These are phyloP conservation scores for Fusarium succisae DNA, from an alignment of 2,329 filamentous ascomycete genomes.

Conservation along the genomic window DNA sequence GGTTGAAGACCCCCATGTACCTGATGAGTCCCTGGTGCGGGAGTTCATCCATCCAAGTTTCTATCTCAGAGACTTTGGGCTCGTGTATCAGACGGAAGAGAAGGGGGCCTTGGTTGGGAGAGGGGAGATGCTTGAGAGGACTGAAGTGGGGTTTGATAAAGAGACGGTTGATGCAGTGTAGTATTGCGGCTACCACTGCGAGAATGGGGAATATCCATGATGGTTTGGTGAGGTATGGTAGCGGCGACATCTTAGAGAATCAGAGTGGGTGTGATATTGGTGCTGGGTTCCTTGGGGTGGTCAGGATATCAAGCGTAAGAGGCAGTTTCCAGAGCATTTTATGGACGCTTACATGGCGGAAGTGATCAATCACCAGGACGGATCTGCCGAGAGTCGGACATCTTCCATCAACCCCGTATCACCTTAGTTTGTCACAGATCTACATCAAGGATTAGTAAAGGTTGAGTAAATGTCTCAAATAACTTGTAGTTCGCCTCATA, in stretches of 20 bases:
- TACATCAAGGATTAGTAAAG: not conserved
- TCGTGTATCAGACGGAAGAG: not conserved
- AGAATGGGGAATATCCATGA: not conserved
- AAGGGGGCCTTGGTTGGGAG: not conserved
- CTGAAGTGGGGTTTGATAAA: not conserved
- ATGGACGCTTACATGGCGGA: not conserved
- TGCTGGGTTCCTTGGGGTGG: not conserved
- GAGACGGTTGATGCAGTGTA: not conserved
- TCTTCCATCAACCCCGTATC: fast-evolving
- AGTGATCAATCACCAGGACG: fast-evolving
- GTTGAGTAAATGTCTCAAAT: not conserved
- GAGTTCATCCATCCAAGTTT: not conserved
- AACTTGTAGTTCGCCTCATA: not conserved
- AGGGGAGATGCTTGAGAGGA: not conserved
- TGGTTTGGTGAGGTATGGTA: not conserved
- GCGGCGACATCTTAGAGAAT: not conserved
- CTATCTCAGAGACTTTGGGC: not conserved
- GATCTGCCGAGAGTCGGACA: not conserved
- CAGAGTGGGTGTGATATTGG: fast-evolving
- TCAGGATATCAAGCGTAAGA: not conserved
- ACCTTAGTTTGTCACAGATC: fast-evolving
- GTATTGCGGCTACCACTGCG: not conserved
- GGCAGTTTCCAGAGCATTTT: not conserved
- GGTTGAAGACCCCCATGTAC: not conserved
- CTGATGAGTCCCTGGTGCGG: not conserved